phyloP scores from a whole-genome alignment of 306 rosid species.

The Comarum palustre region DNA sequence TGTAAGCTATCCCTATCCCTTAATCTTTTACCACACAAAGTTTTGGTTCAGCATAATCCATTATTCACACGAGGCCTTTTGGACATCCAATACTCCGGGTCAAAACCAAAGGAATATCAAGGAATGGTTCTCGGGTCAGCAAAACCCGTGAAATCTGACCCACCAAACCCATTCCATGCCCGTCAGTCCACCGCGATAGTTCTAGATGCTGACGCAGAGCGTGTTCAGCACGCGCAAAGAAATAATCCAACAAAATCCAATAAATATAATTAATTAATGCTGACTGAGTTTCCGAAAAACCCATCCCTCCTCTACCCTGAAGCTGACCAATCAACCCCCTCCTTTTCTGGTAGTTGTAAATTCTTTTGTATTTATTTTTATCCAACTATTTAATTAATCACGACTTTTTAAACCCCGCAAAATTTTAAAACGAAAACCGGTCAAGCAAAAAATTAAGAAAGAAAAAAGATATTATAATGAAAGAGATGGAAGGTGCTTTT shows the following conservation, averaged over 20 bases:
- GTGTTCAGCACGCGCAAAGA: background rate
- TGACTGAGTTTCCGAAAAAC: slow-evolving; percentile 15
- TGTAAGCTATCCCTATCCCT: no score
- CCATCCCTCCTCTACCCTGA: slow-evolving; percentile 1
- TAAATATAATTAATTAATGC: slow-evolving; percentile 16
- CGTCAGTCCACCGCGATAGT: background rate
- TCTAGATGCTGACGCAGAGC: slow-evolving; percentile 10
- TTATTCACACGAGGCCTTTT: background rate
- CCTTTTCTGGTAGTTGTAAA: background rate
- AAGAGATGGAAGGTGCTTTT: slow-evolving; percentile 26
- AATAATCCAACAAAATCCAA: slow-evolving; percentile 7
- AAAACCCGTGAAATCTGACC: slow-evolving; percentile 19
- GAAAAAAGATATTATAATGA: background rate
- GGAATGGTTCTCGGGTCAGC: slow-evolving; percentile 5
- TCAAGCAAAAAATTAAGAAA: background rate
- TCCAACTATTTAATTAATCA: background rate
- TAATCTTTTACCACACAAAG: no score
- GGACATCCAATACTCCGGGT: slow-evolving; percentile 4
- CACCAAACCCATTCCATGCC: slow-evolving; percentile 4
- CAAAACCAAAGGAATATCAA: background rate
- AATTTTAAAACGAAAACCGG: background rate
- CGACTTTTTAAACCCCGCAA: slow-evolving; percentile 3
- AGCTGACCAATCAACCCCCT: slow-evolving; percentile 28
- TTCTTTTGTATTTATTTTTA: background rate
- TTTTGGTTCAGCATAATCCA: no score